Evolutionary conservation across 2,329 filamentous ascomycete species (phyloP).

Genomic region (Plectosphaerella sp.): DNA sequence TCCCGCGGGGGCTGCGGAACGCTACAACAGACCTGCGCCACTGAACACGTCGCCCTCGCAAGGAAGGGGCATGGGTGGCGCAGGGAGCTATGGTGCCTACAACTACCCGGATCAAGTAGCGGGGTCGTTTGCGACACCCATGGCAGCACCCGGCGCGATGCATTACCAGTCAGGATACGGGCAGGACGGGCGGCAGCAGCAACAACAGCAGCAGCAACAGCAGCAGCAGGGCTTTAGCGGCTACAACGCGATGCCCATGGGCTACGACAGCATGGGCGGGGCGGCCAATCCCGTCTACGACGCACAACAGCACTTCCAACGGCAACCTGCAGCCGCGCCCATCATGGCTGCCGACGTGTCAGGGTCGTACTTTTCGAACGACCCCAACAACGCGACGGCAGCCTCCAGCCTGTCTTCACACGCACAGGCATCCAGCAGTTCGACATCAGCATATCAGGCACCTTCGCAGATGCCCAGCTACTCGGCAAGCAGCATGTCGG

Average conservation of each 20-base stretch:
- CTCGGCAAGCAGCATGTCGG: constrained; percentile 36
- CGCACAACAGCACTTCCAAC: constrained; percentile 68
- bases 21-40: constrained; percentile 44
- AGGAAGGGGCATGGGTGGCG: constrained; percentile 48
- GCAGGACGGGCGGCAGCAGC: constrained; percentile 53
- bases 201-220: constrained; percentile 5
- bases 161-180: constrained; percentile 63
- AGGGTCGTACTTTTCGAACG: constrained; percentile 71
- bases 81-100: constrained; percentile 53
- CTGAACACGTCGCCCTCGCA: constrained; percentile 44
- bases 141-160: constrained; percentile 47
- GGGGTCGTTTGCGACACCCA: constrained; percentile 49
- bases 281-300: constrained; percentile 62
- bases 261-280: constrained; percentile 49
- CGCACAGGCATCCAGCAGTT: constrained; percentile 38
- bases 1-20: constrained; percentile 27
- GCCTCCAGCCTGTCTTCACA: constrained; percentile 49
- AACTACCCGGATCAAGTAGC: constrained; percentile 49
- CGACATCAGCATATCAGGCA: constrained; percentile 62
- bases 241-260: constrained; percentile 63
- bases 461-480: constrained; percentile 52
- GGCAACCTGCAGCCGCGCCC: constrained; percentile 73
- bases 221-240: constrained; percentile 44
- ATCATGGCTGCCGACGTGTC: constrained; percentile 64
- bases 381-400: constrained; percentile 57